Conservation (phyloP, 2,329 filamentous ascomycete species). For the Hypoxylon sp. region DNA sequence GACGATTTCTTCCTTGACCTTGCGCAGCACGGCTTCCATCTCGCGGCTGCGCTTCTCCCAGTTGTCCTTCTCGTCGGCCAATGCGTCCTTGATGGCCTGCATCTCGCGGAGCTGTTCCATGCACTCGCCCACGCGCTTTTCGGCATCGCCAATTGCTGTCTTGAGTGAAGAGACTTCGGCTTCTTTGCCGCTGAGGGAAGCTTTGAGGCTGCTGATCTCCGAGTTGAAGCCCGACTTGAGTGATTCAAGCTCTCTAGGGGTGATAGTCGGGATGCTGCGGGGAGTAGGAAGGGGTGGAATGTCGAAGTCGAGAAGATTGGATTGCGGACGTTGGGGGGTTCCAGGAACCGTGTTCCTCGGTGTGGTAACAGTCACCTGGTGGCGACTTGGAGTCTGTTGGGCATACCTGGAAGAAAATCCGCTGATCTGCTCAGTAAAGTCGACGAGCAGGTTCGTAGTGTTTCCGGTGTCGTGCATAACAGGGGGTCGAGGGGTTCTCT, state of each 20-base stretch:
- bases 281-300: slow-evolving; percentile 94
- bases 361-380: slow-evolving; percentile 61
- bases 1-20: slow-evolving; percentile 85
- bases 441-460: slow-evolving; percentile 83
- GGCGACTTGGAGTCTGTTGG: slow-evolving; percentile 58
- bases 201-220: slow-evolving; percentile 93
- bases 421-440: slow-evolving; percentile 82
- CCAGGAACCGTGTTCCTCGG: slow-evolving; percentile 47
- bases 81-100: slow-evolving; percentile 74
- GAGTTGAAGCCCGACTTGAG: slow-evolving; percentile 92
- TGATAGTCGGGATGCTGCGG: slow-evolving; percentile 89
- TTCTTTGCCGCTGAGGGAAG: slow-evolving; percentile 91
- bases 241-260: slow-evolving; percentile 90
- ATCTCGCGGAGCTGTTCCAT: slow-evolving; percentile 87
- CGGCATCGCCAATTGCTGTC: slow-evolving; percentile 87
- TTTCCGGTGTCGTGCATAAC: slow-evolving; percentile 62
- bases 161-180: slow-evolving; percentile 91
- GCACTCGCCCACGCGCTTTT: slow-evolving; percentile 89
- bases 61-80: slow-evolving; percentile 79
- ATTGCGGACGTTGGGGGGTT: slow-evolving; percentile 67
- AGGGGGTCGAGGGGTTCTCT: slow-evolving; percentile 54
- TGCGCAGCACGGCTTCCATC: slow-evolving; percentile 83
- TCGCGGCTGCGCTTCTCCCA: slow-evolving; percentile 90
- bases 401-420: slow-evolving; percentile 46
- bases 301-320: slow-evolving; percentile 88